Conservation (phyloP, 1,284 basidiomycete species). For the Pisolithus thermaeus region DNA sequence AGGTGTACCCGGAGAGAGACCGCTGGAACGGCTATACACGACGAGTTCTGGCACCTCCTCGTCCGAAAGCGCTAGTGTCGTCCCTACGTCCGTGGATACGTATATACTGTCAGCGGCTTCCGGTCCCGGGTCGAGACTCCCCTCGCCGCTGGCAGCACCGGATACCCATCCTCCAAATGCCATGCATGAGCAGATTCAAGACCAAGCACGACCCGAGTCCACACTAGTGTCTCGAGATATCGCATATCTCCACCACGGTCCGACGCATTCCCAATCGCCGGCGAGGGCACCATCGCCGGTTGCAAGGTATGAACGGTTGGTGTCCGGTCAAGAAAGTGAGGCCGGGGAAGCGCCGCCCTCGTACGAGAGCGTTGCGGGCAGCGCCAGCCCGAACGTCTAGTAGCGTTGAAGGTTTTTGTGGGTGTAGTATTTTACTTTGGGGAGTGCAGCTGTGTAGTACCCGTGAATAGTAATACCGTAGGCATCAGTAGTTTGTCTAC, state of each 20-base stretch:
- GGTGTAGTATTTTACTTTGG: neutral
- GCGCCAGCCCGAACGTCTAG: neutral
- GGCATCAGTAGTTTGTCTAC: too few species aligned
- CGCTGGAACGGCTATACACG: neutral
- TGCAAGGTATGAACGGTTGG: slow-evolving; percentile 53
- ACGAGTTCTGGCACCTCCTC: slow-evolving; percentile 32
- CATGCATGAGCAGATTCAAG: too few species aligned
- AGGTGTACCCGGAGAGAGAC: neutral
- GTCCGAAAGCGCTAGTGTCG: slow-evolving; percentile 30
- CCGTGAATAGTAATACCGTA: too few species aligned
- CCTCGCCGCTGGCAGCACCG: too few species aligned
- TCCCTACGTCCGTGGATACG: neutral
- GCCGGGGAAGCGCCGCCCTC: slow-evolving; percentile 61
- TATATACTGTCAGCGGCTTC: slow-evolving; percentile 1
- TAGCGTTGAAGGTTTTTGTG: neutral
- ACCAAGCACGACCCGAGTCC: neutral
- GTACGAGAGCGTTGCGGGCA: slow-evolving; percentile 39
- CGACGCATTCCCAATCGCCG: slow-evolving; percentile 5
- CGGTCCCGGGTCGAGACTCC: neutral
- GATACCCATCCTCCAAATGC: too few species aligned
- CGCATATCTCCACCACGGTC: neutral
- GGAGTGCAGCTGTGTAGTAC: too few species aligned
- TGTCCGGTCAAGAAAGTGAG: slow-evolving; percentile 60
- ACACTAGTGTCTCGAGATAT: neutral
- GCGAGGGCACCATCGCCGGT: slow-evolving; percentile 21